Conservation (phyloP, 352 stramenopile genomes). For the Globisporangium polare region DNA sequence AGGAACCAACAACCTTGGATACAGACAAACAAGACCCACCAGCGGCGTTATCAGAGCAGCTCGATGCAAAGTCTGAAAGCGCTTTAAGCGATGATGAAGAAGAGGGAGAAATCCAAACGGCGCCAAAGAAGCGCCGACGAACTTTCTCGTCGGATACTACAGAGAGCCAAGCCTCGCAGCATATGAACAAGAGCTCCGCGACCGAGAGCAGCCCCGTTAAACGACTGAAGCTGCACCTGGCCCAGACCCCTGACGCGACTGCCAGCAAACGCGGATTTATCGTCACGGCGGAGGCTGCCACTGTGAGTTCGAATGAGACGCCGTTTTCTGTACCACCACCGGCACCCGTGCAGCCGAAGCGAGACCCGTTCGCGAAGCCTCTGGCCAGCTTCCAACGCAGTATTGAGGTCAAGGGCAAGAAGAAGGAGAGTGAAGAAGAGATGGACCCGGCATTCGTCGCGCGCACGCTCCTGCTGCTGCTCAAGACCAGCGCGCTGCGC, state of each 20-base stretch:
- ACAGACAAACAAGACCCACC: background rate
- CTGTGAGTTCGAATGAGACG: background rate
- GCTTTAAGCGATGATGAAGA: background rate
- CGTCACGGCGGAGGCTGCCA: background rate
- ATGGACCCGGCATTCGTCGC: conserved; percentile 24
- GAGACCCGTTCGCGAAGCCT: background rate
- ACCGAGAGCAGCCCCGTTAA: background rate
- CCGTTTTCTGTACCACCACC: background rate
- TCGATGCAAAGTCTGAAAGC: background rate
- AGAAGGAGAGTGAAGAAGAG: conserved; percentile 29
- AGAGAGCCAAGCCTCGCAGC: background rate
- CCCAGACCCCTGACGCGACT: background rate
- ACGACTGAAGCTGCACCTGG: background rate
- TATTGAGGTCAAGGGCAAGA: conserved; percentile 13
- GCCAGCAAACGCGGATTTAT: background rate
- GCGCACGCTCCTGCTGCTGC: conserved; percentile 26
- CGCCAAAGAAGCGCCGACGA: background rate
- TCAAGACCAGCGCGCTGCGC: conserved; percentile 10
- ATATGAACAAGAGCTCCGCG: background rate
- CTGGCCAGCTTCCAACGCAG: conserved; percentile 25
- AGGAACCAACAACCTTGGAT: too few species aligned
- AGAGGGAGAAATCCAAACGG: background rate
- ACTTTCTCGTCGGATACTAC: background rate
- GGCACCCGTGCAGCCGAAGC: background rate
- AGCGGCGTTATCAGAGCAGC: too few species aligned